phyloP scores from a whole-genome alignment of 768 basidiomycete species.

The Suillus decipiens region DNA sequence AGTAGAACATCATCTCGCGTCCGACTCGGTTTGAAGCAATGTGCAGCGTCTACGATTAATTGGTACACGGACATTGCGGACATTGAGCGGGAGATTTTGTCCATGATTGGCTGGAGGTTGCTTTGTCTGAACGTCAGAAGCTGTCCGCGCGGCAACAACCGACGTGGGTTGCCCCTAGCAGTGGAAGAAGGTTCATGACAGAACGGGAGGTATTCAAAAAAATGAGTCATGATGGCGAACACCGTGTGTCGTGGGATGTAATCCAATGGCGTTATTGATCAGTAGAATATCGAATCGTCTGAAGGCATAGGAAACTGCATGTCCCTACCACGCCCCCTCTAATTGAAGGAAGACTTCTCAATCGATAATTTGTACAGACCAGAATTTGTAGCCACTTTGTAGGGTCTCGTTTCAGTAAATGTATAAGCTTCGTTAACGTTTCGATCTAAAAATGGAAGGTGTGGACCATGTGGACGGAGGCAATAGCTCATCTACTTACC shows the following conservation, averaged over 20 bases:
- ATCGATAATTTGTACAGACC: slow-evolving; percentile 4
- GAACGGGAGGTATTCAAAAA: background rate
- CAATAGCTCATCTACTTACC: slow-evolving; percentile 5
- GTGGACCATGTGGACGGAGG: slow-evolving; percentile 13
- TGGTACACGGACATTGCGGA: background rate
- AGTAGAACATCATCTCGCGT: background rate
- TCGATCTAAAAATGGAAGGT: slow-evolving; percentile 10
- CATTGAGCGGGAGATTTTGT: slow-evolving; percentile 1
- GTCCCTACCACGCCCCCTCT: background rate
- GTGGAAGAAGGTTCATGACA: slow-evolving; percentile 3
- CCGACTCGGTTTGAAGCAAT: background rate
- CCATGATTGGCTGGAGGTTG: background rate
- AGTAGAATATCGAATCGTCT: background rate
- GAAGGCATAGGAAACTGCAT: background rate
- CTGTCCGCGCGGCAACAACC: background rate
- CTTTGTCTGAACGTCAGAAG: background rate
- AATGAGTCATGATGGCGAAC: background rate
- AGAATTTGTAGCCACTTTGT: background rate
- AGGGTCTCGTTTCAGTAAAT: background rate
- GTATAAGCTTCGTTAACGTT: slow-evolving; percentile 4
- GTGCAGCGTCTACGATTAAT: background rate
- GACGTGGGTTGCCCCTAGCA: background rate
- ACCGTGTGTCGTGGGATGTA: slow-evolving; percentile 4
- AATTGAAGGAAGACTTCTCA: slow-evolving; percentile 1
- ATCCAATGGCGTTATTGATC: background rate